These are phyloP conservation scores for Phytophthora fragariaefolia DNA, from an alignment of 352 stramenopile species.

Conservation along the genomic window DNA sequence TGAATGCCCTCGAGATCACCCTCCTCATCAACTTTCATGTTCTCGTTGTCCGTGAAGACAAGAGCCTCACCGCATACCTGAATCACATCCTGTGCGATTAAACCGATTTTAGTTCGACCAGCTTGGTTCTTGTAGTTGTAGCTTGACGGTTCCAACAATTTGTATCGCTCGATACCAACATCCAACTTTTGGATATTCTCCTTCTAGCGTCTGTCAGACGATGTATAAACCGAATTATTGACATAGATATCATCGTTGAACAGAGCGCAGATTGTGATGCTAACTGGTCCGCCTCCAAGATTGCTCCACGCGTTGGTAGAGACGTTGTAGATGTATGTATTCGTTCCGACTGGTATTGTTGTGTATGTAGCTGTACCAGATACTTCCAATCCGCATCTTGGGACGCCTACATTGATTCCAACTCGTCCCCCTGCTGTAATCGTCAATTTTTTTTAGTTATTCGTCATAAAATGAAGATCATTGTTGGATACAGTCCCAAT, in stretches of 20 bases:
- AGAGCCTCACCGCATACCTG: not conserved
- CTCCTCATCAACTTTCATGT: not conserved
- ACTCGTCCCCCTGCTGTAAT: not conserved
- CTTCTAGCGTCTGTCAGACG: not conserved
- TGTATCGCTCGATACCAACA: not conserved
- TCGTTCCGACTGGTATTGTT: not conserved
- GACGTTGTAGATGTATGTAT: not conserved
- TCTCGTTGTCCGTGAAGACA: not conserved
- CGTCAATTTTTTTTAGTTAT: not conserved
- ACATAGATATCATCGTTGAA: not conserved
- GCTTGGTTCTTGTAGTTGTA: not conserved
- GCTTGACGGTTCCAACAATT: not conserved
- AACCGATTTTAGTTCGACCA: not conserved
- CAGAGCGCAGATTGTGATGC: not conserved
- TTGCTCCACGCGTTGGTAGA: not conserved
- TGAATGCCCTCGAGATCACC: not conserved
- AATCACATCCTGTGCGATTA: not conserved
- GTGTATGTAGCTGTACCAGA: too few species aligned
- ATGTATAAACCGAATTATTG: not conserved
- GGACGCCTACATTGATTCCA: too few species aligned
- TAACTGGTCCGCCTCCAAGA: not conserved
- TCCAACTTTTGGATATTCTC: not conserved
- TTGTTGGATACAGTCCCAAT: not conserved
- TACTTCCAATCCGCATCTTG: too few species aligned
- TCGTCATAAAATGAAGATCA: not conserved